Base-by-base conservation (phyloP, 1,284 basidiomycete genomes). In the Heliocybe sulcata region DNA sequence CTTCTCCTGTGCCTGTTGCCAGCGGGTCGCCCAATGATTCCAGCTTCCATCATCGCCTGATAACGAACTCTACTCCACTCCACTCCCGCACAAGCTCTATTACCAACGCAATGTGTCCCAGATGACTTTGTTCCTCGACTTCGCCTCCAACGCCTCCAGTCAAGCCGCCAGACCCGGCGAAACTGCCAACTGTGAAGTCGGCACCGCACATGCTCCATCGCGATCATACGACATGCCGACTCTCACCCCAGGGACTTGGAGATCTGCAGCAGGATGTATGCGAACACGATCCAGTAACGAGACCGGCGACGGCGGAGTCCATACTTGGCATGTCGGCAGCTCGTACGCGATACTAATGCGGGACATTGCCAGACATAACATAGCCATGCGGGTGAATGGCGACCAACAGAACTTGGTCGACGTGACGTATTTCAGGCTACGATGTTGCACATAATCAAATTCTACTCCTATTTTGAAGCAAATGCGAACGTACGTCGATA, bases 321-420 rank as follows among this genome's bases (percentile, higher is more conserved):
- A 99, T 95, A 99, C 95, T 0, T 96, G 95, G 68, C 96, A 99
- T 0, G 95, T 98, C 0, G 97, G 96, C 0, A 99, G 77, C 69
- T 99, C 97, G 66, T 85, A 83, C 33, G 73, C 61, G 38, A 73
- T 72, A 20, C 72, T 75, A 53, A 79, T 65, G 50, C 81, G 79
- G 9, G 81, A 79, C 38, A 89, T 79, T 49, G 81, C 77, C 59
- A 84, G 65, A 3, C 80, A 79, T n/a, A 77, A 35, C 67, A 2
- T 75, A 65, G 63, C 94, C 90, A 56, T 90, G 81, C 3, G 83
- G 72, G 54, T 93, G 84, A 57, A 98, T 82, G 57, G 84, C 76
- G 49, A 94, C 77, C 35, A 85, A 85, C 8, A 84, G 65, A 4
- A 92, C 77, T 58, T 83, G 81, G 2, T 93, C 91, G 16, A 93